These are phyloP conservation scores for Xanthoparmelia taractica DNA, from an alignment of 495 filamentous ascomycete genomes.

Conservation along the genomic window DNA sequence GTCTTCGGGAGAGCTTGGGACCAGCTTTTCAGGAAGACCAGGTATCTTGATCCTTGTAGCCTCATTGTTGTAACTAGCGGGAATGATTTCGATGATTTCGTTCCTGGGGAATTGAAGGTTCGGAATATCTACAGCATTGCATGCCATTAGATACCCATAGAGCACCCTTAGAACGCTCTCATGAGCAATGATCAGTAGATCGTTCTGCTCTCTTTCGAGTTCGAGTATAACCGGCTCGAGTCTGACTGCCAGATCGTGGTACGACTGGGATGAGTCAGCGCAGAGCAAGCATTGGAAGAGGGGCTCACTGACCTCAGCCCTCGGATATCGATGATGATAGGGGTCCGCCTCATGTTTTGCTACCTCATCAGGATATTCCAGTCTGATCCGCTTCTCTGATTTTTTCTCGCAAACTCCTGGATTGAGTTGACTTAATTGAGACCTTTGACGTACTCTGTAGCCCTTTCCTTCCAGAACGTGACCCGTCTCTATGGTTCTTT, in stretches of 20 bases:
- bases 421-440: slow-evolving; percentile 94
- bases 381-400: slow-evolving; percentile 68
- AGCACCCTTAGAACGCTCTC: slow-evolving; percentile 93
- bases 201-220: slow-evolving; percentile 92
- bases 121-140: slow-evolving; percentile 92
- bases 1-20: slow-evolving; percentile 73
- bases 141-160: slow-evolving; percentile 98
- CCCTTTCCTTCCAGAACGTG: slow-evolving; percentile 67
- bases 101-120: slow-evolving; percentile 88
- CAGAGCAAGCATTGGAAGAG: slow-evolving; percentile 3
- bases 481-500: slow-evolving; percentile 85
- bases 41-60: slow-evolving; percentile 79
- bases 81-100: slow-evolving; percentile 98
- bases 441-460: slow-evolving; percentile 79
- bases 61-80: slow-evolving; percentile 93
- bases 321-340: slow-evolving; percentile 93
- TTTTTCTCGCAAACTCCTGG: slow-evolving; percentile 93
- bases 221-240: slow-evolving; percentile 99
- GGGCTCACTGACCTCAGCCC: slow-evolving; percentile 65
- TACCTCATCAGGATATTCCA: slow-evolving; percentile 80
- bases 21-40: slow-evolving; percentile 50
- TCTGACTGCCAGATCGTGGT: slow-evolving; percentile 94
- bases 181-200: slow-evolving; percentile 94
- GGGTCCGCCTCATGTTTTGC: slow-evolving; percentile 89
- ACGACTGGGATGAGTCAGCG: slow-evolving; percentile 55